Evolutionary conservation across 139 green algal genomes (phyloP), one percentile per base, ranked within the genome.

Genomic region (Auxenochlorella pyrenoidosa): DNA sequence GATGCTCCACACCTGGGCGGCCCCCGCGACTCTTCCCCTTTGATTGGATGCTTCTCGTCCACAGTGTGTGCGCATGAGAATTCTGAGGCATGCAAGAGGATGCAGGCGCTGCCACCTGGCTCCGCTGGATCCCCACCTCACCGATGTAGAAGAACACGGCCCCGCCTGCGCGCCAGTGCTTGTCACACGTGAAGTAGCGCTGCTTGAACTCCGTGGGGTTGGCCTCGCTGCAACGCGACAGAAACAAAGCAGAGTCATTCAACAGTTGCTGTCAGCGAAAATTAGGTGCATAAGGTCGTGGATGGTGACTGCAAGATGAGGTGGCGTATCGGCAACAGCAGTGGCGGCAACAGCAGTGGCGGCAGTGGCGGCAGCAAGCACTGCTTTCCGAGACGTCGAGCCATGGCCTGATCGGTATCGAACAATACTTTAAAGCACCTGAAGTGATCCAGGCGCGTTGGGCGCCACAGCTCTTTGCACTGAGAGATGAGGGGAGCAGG

Each of bases 141-240:
- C 97, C 97, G 0, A 96, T 40, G 88, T 98, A 98, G 59, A 98
- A 95, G 80, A 98, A 98, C 18, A 98, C 94, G 16, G 95, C 91
- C 1, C 94, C 94, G n/a, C 73, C 72, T 3, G 51, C 30, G 41
- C 82, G 86, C 92, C 94, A 98, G 79, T 93, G 86, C 77, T 93
- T 86, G 65, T 92, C 87, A 71, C 96, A 98, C 2, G 97, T 85
- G 82, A 95, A 98, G 71, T 95, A 96, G 21, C 96, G 92, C 89
- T 98, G 95, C 44, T 87, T 73, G 88, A 95, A 98, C 1, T 91
- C 95, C 12, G 15, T 54, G 4, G 26, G 30, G 44, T 75, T 81
- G 77, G 51, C 78, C 86, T 60, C 75, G 51, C 80, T 83, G 59
- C 75, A 81, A 24, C 24, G 10, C 34, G 34, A 36, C 4, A n/a